phyloP scores from a whole-genome alignment of 1,139 yeast species.

The Yamadazyma jaroonii region DNA sequence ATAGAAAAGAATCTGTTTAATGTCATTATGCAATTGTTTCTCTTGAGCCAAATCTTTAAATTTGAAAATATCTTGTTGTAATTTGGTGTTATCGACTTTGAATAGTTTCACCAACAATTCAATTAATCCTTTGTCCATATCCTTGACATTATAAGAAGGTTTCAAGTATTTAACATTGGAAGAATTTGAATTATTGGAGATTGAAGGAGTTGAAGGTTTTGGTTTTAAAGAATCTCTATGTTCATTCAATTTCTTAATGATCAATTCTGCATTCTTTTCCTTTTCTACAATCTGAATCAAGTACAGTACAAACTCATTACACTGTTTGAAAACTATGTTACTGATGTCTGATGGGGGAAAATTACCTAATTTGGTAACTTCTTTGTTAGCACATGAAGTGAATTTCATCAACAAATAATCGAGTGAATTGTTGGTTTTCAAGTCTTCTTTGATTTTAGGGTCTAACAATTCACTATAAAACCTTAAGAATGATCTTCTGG shows the following conservation, averaged over 20 bases:
- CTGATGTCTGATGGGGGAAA: conserved; percentile 41
- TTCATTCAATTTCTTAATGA: conserved; percentile 42
- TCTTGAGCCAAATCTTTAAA: conserved; percentile 44
- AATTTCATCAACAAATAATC: conserved; percentile 69
- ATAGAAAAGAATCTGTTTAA: conserved; percentile 37
- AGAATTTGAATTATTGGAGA: conserved; percentile 7
- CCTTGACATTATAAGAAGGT: conserved; percentile 50
- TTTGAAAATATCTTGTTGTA: conserved; percentile 51
- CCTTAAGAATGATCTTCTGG: conserved; percentile 49
- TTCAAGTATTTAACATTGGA: conserved; percentile 24
- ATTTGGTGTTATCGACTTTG: conserved; percentile 30
- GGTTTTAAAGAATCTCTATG: conserved; percentile 42
- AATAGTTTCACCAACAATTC: conserved; percentile 40
- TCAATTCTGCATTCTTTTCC: conserved; percentile 39
- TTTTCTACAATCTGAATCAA: conserved; percentile 47
- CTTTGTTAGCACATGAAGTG: conserved; percentile 63
- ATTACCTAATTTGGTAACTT: conserved; percentile 50
- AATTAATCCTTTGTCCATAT: conserved; percentile 45
- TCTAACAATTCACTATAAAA: conserved; percentile 62
- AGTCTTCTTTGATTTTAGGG: conserved; percentile 41
- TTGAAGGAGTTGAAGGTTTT: conserved; percentile 2
- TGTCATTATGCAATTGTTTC: conserved; percentile 42
- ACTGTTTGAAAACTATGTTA: conserved; percentile 50
- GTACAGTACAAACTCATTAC: conserved; percentile 55
- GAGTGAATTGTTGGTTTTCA: conserved; percentile 43